phyloP scores from a whole-genome alignment of 306 rosid species.

The Malus asiatica region DNA sequence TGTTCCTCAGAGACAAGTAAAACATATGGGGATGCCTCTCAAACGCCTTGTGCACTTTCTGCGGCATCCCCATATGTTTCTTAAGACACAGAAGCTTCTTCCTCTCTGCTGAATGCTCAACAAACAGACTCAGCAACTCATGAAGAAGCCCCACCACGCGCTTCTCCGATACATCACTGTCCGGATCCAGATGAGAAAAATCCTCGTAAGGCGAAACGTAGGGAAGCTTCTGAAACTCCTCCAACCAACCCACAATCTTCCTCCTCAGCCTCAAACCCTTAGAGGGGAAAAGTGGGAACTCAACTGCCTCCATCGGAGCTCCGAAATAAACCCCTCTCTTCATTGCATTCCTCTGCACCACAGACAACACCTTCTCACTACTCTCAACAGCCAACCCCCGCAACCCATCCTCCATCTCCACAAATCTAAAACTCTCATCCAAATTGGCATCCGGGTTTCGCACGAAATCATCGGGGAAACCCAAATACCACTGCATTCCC shows the following conservation, averaged over 20 bases:
- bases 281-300: slow-evolving; percentile 61
- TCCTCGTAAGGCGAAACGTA: slow-evolving; percentile 81
- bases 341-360: slow-evolving; percentile 54
- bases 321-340: slow-evolving; percentile 44
- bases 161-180: slow-evolving; percentile 66
- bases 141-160: slow-evolving; percentile 75
- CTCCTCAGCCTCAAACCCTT: slow-evolving; percentile 76
- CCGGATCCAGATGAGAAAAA: slow-evolving; percentile 42
- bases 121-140: slow-evolving; percentile 70
- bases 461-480: slow-evolving; percentile 68
- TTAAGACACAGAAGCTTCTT: slow-evolving; percentile 72
- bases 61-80: slow-evolving; percentile 70
- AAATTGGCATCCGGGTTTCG: slow-evolving; percentile 40
- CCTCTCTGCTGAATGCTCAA: slow-evolving; percentile 83
- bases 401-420: slow-evolving; percentile 72
- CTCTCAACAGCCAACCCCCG: slow-evolving; percentile 49
- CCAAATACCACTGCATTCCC: slow-evolving; percentile 93
- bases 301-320: slow-evolving; percentile 51
- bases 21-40: slow-evolving; percentile 84
- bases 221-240: slow-evolving; percentile 74
- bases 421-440: slow-evolving; percentile 60
- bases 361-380: slow-evolving; percentile 46
- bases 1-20: slow-evolving; percentile 62
- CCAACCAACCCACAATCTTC: slow-evolving; percentile 65
- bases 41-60: slow-evolving; percentile 78